Evolutionary conservation across 768 basidiomycete genomes (phyloP), one percentile per base, ranked within the genome.

Genomic region (Mycena sanguinolenta): DNA sequence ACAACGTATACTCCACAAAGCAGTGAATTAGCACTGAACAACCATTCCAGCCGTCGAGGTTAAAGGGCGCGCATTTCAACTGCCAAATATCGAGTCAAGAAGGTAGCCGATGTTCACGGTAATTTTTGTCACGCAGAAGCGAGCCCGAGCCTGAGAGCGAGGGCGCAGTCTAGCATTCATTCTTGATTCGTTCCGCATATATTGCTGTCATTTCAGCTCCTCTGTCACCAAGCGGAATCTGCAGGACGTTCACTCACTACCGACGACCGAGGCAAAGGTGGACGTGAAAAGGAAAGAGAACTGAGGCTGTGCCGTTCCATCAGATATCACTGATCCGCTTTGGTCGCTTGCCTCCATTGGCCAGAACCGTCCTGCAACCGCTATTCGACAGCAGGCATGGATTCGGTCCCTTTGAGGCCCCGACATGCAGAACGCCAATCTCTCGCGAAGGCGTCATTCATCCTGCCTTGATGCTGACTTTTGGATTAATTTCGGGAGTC

Each of bases 401-500:
- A 50, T 7, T 21, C 23, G 61, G 61, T 14, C 7, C 25, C 53
- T 50, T 25, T 19, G 25, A 52, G 23, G 49, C 34, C 30, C 49
- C 34, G 61, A 53, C 6, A 30, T 52, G 30, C 53, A 32, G 32
- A 52, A 39, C 21, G 28, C 30, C 21, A 36, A 63, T 39, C 14
- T 25, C 14, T 63, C 32, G 36, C 28, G n/a, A 12, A 39, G 36
- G 34, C 49, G 52, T 25, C 61, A 63, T 63, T 63, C 60, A 46
- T 60, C 46, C 60, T 50, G 46, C 32, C 46, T 25, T 30, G 32
- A 61, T 17, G 6, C 58, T 59, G 13, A 39, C 39, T 14, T 7
- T 14, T 17, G 39, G 6, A 39, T 59, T 3, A 39, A 7, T 14
- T 7, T 14, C 13, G 39, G 39, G 10, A 34, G 32, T 5, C 32